A percentile compares a stretch with the other conserved stretches of the same genome.
Evolutionary conservation across 345 rosid genomes (phyloP).

Genomic region (Eutrema yunnanense): DNA sequence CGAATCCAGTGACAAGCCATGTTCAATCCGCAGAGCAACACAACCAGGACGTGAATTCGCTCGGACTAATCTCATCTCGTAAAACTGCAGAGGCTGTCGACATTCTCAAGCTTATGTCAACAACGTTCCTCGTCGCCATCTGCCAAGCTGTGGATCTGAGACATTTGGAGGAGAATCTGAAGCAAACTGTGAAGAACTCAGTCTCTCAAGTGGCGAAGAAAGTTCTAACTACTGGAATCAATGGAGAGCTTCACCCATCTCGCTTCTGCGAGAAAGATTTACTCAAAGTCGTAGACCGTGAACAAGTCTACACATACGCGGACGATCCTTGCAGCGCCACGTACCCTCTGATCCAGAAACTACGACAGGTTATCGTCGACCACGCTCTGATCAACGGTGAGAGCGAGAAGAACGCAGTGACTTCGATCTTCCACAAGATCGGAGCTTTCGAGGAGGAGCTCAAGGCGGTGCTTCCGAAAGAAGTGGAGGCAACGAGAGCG

Average conservation of each 20-base stretch:
- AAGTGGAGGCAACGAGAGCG: conserved; percentile 47
- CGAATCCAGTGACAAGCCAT: conserved; percentile 73
- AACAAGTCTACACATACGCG: conserved; percentile 45
- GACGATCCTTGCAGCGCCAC: conserved; percentile 65
- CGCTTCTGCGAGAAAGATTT: conserved; percentile 63
- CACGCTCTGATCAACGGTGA: conserved; percentile 54
- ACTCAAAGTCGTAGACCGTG: conserved; percentile 50
- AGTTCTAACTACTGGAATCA: conserved; percentile 39
- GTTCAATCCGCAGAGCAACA: conserved; percentile 80
- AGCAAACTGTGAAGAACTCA: conserved; percentile 44
- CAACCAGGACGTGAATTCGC: conserved; percentile 73
- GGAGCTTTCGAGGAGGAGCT: conserved; percentile 57
- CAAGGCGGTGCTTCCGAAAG: conserved; percentile 44
- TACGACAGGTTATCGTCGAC: conserved; percentile 61
- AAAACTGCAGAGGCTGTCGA: conserved; percentile 59
- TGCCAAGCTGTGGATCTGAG: conserved; percentile 71
- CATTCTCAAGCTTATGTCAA: conserved; percentile 66
- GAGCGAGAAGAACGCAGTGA: conserved; percentile 40
- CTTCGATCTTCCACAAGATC: conserved; percentile 63
- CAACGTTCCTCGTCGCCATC: conserved; percentile 56
- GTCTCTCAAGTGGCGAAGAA: conserved; percentile 52
- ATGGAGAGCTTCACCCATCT: conserved; percentile 65
- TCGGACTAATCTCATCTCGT: conserved; percentile 61
- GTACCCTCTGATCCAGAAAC: conserved; percentile 57
- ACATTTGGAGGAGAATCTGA: conserved; percentile 70